A percentile compares a stretch with the other conserved stretches of the same genome.
phyloP scores from a whole-genome alignment of 441 rosid species.

The Syzygium malaccense region DNA sequence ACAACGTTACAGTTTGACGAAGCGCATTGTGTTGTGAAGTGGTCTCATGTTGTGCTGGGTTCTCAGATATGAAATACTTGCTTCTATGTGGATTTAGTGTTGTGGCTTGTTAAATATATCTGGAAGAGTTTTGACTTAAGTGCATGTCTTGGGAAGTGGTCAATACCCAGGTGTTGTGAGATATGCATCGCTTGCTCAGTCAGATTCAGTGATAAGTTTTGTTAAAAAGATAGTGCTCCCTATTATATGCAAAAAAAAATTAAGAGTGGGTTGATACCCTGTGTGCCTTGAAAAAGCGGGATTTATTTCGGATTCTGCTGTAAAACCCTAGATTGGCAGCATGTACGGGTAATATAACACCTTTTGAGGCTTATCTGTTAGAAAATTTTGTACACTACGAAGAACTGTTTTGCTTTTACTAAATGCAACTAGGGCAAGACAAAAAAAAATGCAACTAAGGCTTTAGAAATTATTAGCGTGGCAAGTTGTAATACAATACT shows the following conservation, averaged over 20 bases:
- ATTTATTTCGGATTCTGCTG: neutral
- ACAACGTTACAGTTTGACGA: slow-evolving; percentile 4
- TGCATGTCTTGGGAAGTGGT: neutral
- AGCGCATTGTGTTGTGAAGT: neutral
- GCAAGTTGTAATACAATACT: neutral
- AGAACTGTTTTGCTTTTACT: neutral
- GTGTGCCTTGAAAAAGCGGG: neutral
- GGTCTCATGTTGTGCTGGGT: neutral
- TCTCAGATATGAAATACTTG: too few species aligned
- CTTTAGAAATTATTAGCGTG: neutral
- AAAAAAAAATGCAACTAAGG: too few species aligned
- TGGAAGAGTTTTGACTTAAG: neutral
- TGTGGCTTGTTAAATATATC: neutral
- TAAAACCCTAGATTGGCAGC: neutral
- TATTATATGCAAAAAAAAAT: neutral
- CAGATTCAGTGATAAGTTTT: neutral
- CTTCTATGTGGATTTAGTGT: neutral
- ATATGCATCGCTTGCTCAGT: neutral
- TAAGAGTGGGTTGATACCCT: neutral
- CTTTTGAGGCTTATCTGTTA: neutral
- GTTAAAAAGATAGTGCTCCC: neutral
- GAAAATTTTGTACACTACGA: neutral
- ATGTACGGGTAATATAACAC: neutral
- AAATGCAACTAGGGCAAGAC: neutral
- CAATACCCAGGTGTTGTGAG: neutral